Conservation (phyloP, 2,329 filamentous ascomycete genomes). For the Fusarium sp. region DNA sequence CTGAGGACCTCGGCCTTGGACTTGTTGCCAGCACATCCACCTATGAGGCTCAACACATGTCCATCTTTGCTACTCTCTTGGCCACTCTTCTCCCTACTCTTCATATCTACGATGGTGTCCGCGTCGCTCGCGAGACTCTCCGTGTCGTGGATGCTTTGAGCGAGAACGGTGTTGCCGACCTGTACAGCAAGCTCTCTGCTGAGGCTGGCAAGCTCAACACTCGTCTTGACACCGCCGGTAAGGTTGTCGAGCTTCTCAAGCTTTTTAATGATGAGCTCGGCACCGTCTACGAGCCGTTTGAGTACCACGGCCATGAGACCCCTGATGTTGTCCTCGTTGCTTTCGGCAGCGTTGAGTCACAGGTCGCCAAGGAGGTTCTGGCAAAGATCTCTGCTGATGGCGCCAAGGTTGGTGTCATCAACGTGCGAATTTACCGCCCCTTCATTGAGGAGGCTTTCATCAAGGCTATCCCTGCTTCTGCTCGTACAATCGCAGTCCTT, state of each 20-base stretch:
- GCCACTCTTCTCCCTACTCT: constrained; percentile 83
- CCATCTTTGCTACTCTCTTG: constrained; percentile 85
- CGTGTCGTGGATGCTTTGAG: constrained; percentile 85
- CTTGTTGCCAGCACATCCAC: constrained; percentile 87
- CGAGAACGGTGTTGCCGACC: constrained; percentile 74
- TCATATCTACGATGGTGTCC: constrained; percentile 89
- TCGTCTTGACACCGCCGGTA: constrained; percentile 78
- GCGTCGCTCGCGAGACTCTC: constrained; percentile 83
- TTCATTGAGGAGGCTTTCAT: constrained; percentile 97
- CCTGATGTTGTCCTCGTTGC: constrained; percentile 88
- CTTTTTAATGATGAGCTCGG: constrained; percentile 91
- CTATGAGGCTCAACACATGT: constrained; percentile 96
- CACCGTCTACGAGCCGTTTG: constrained; percentile 91
- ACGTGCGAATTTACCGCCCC: constrained; percentile 92
- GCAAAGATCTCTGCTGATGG: constrained; percentile 77
- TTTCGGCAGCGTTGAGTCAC: constrained; percentile 92
- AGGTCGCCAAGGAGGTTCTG: constrained; percentile 85
- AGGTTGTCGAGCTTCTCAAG: constrained; percentile 75
- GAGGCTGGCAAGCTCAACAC: constrained; percentile 72
- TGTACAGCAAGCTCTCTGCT: constrained; percentile 75
- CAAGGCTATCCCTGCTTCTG: constrained; percentile 79
- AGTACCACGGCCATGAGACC: constrained; percentile 87
- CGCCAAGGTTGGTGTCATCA: constrained; percentile 85
- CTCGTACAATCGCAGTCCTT: constrained; percentile 82
- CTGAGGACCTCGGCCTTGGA: constrained; percentile 90